Evolutionary conservation across 2,329 filamentous ascomycete species (phyloP).

Genomic region (Paecilomyces niveus): DNA sequence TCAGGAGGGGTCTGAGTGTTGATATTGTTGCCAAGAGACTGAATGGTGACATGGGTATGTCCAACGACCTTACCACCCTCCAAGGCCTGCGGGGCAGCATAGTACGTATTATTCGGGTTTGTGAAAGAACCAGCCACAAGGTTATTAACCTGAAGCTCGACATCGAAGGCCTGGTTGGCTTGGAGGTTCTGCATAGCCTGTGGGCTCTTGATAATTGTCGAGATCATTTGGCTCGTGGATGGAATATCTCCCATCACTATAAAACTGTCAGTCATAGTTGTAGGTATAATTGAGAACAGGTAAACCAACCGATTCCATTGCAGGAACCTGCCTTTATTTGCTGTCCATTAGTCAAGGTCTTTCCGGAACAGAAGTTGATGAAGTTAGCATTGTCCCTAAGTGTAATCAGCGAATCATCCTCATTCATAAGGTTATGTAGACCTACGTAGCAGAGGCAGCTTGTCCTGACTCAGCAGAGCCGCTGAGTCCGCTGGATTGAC

Average conservation of each 20-base stretch:
- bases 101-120: slow-evolving; percentile 49
- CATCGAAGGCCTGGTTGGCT: slow-evolving; percentile 38
- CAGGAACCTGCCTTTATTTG: slow-evolving; percentile 47
- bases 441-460: slow-evolving; percentile 41
- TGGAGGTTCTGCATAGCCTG: slow-evolving; percentile 33
- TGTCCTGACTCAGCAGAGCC: slow-evolving; percentile 29
- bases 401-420: slow-evolving; percentile 1
- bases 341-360: slow-evolving; percentile 49
- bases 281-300: not conserved
- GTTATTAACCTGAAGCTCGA: slow-evolving; percentile 43
- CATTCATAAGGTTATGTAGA: not conserved
- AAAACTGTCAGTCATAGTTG: slow-evolving; percentile 5
- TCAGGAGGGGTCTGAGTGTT: slow-evolving; percentile 30
- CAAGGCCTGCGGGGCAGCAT: slow-evolving; percentile 48
- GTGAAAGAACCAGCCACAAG: slow-evolving; percentile 49
- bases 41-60: slow-evolving; percentile 42
- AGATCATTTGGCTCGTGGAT: slow-evolving; percentile 45
- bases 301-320: slow-evolving; percentile 43
- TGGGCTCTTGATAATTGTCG: slow-evolving; percentile 46
- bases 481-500: slow-evolving; percentile 11
- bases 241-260: slow-evolving; percentile 53
- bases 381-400: slow-evolving; percentile 47
- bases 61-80: slow-evolving; percentile 31
- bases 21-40: slow-evolving; percentile 36
- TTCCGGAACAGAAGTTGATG: slow-evolving; percentile 53